phyloP scores from a whole-genome alignment of 257 asterid species.

The Cinchona pubescens region DNA sequence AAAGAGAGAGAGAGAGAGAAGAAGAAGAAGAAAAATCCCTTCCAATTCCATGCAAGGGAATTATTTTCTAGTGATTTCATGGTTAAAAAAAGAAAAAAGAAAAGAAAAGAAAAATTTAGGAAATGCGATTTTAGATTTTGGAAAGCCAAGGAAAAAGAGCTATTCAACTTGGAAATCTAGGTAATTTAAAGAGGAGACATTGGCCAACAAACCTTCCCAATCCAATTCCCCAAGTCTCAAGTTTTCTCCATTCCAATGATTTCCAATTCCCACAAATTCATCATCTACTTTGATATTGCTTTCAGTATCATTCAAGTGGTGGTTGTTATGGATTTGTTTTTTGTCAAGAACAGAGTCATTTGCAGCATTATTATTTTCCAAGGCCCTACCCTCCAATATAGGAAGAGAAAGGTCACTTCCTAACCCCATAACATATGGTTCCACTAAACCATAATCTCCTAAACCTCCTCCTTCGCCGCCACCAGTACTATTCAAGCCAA shows the following conservation, averaged over 20 bases:
- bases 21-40: too few relatives aligned
- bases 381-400: conserved; percentile 38
- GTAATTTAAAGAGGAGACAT: conserved; percentile 79
- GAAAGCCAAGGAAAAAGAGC: conserved; percentile 19
- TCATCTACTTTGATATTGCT: conserved; percentile 52
- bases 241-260: conserved; percentile 71
- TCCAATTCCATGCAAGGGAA: not conserved
- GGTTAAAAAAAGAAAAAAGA: conserved; percentile 5
- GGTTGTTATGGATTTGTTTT: conserved; percentile 19
- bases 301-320: conserved; percentile 18
- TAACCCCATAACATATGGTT: conserved; percentile 48
- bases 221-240: conserved; percentile 78
- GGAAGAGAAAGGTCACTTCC: conserved; percentile 69
- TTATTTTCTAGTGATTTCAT: conserved; percentile 12
- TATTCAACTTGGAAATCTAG: conserved; percentile 71
- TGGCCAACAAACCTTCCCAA: conserved; percentile 99
- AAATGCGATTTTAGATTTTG: not conserved
- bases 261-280: conserved; percentile 53
- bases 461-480: conserved; percentile 23
- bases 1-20: too few relatives aligned
- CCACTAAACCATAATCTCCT: conserved; percentile 50
- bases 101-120: too few relatives aligned
- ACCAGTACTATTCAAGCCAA: conserved; percentile 12
- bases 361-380: conserved; percentile 26
- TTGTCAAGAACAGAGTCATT: conserved; percentile 30